Base-by-base conservation (phyloP, 495 filamentous ascomycete genomes). In the Penicillium desertorum region DNA sequence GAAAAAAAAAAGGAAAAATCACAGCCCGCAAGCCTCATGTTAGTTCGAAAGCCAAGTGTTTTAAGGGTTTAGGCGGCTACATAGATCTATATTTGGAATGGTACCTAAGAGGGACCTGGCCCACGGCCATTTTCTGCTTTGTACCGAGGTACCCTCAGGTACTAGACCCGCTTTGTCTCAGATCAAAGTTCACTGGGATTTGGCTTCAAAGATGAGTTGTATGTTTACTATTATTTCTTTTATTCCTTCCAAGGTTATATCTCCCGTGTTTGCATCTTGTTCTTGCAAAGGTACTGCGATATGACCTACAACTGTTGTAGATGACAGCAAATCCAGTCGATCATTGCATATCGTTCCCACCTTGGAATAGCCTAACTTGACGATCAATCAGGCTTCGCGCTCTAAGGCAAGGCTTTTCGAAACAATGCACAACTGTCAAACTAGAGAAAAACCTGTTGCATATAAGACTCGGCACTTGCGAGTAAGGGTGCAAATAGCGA, bases 31-130 rank as follows among this genome's bases (percentile, higher is more conserved):
- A 51, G 19, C 29, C 37, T 56, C 54, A 51, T 34, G 46, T 51
- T 23, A 59, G 58, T 45, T 52, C 43, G 4, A 53, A 54, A 64
- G 60, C 62, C 62, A 55, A 63, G 62, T 56, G 47, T 61, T 60
- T 65, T 67, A n/a, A n/a, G 44, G 45, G 20, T 25, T 25, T 16
- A 41, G 44, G 12, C 43, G 37, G 50, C 50, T 39, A 29, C 27
- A 8, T 29, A 29, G 5, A 29, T 29, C 34, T 36, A 17, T 39
- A 39, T 39, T 39, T 34, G 7, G 55, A 29, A 5, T 8, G 30
- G 47, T 57, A 57, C 55, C 2, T 23, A 9, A 1, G n/a, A 8
- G 20, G 37, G 51, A 51, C 53, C 22, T 47, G 0, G 2, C 0
- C 0, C 16, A n/a, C 0, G 0, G 3, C 23, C 3, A 9, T 19